Percentiles rank a stretch among this genome's conserved stretches.
phyloP scores from a whole-genome alignment of 2,329 filamentous ascomycete species.

The Verticillium alfalfae region DNA sequence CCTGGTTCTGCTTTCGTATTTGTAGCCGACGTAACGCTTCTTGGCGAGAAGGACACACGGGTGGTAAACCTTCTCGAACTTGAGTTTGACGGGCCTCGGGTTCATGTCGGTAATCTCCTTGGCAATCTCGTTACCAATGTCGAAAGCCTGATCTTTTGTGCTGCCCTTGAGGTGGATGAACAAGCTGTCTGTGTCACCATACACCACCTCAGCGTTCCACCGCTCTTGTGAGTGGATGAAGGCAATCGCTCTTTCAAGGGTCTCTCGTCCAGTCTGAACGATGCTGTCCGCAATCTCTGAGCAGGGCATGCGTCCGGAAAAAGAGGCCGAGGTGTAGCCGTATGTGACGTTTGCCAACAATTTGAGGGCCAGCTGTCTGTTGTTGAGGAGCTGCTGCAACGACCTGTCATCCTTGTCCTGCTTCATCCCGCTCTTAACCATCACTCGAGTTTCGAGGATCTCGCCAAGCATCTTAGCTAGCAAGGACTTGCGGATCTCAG shows the following conservation, averaged over 20 bases:
- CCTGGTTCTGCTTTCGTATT: slow-evolving; percentile 78
- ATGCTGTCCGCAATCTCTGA: slow-evolving; percentile 98
- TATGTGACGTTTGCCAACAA: slow-evolving; percentile 98
- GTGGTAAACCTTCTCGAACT: slow-evolving; percentile 98
- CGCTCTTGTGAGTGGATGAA: slow-evolving; percentile 80
- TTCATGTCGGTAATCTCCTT: slow-evolving; percentile 83
- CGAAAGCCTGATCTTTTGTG: slow-evolving; percentile 82
- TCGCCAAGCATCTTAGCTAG: slow-evolving; percentile 95
- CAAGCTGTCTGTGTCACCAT: slow-evolving; percentile 93
- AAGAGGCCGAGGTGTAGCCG: slow-evolving; percentile 93
- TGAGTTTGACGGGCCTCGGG: slow-evolving; percentile 86
- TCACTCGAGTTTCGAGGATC: slow-evolving; percentile 90
- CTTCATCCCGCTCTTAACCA: slow-evolving; percentile 98
- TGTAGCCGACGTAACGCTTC: slow-evolving; percentile 97
- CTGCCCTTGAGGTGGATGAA: slow-evolving; percentile 87
- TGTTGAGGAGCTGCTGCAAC: slow-evolving; percentile 83
- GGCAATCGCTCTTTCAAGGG: slow-evolving; percentile 87
- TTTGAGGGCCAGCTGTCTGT: slow-evolving; percentile 89
- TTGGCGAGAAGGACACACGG: slow-evolving; percentile 92
- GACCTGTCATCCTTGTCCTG: slow-evolving; percentile 81
- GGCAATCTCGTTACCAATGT: slow-evolving; percentile 88
- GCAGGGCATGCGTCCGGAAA: slow-evolving; percentile 96
- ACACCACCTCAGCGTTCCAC: slow-evolving; percentile 96
- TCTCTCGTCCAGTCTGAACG: slow-evolving; percentile 92
- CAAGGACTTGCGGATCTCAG: slow-evolving; percentile 80